A percentile compares a stretch with the other conserved stretches of the same genome.
Evolutionary conservation across 345 rosid species (phyloP).

Genomic region (Clausena lansium): DNA sequence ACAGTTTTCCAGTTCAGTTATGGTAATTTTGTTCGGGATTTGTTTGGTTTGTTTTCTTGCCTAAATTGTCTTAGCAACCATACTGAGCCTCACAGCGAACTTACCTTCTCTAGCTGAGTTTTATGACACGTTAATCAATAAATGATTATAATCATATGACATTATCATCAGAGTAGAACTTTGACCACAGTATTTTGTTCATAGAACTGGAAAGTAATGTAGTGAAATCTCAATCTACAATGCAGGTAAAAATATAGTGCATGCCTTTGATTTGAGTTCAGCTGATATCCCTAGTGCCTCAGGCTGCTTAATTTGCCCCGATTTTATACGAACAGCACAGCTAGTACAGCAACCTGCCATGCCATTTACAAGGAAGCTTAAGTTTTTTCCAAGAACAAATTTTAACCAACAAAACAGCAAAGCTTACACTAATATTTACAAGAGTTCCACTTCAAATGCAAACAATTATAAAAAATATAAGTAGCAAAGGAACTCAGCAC

Average conservation of each 20-base stretch:
- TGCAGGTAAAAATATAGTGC: background rate
- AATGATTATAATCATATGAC: background rate
- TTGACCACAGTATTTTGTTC: background rate
- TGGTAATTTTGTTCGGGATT: background rate
- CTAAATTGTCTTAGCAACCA: background rate
- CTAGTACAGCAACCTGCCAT: conserved; percentile 94
- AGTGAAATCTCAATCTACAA: background rate
- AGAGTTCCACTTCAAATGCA: background rate
- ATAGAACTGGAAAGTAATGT: background rate
- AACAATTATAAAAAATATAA: background rate
- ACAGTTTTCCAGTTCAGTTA: background rate
- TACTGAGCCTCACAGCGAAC: background rate
- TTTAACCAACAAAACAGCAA: conserved; percentile 1
- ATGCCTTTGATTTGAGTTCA: conserved; percentile 79
- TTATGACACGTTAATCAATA: background rate
- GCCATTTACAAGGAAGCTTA: background rate
- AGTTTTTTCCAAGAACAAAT: conserved; percentile 11
- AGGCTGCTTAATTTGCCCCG: conserved; percentile 84
- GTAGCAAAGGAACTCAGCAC: background rate
- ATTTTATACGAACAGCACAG: conserved; percentile 90
- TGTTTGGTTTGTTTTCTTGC: background rate
- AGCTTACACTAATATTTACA: background rate
- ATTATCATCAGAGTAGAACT: background rate
- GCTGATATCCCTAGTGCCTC: conserved; percentile 97
- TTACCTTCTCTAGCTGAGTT: background rate